Evolutionary conservation across 2,329 filamentous ascomycete species (phyloP), one percentile per base, ranked within the genome.

Genomic region (Talaromyces sp.): DNA sequence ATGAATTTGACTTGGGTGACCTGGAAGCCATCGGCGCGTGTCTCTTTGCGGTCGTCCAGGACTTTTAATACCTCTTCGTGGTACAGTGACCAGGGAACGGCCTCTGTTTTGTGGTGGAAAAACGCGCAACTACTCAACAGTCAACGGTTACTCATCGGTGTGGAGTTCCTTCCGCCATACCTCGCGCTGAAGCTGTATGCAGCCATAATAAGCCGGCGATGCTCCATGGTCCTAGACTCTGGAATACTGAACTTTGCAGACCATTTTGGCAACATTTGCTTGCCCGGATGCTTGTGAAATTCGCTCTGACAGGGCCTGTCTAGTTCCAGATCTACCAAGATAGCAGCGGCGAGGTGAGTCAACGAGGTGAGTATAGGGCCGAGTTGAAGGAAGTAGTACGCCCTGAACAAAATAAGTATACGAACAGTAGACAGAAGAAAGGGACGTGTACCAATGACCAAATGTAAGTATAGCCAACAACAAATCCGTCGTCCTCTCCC

Each of bases 41-140:
- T 76, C 57, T 86, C 82, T 2, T 75, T 76, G 1, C 77, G 71
- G 23, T 77, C 73, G 7, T 76, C 74, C 0, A 88, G 70, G 1
- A 76, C 66, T 6, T 77, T 71, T 0, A 88, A 73, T 31, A 80
- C 83, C 21, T 86, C 83, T 23, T 86, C 84, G 75, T 88, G 81
- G 58, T 85, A 80, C 0, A 80, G 67, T 0, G 81, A 86, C 86
- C 85, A 89, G 1, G 75, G 77, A 48, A 88, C 75, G 0, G 78
- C 66, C 60, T 86, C 83, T 57, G 80, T 76, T 52, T 80, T 79
- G 25, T 79, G 79, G 14, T 83, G 73, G 59, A 78, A 81, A 1
- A 72, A 72, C 3, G 77, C 71, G 58, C 76, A 70, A 33, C 80
- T 83, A 60, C 18, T 61, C 37, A 28, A 39, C 40, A 50, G 65